These are phyloP conservation scores for Alternaria dauci DNA, from an alignment of 2,329 filamentous ascomycete genomes.

Conservation along the genomic window DNA sequence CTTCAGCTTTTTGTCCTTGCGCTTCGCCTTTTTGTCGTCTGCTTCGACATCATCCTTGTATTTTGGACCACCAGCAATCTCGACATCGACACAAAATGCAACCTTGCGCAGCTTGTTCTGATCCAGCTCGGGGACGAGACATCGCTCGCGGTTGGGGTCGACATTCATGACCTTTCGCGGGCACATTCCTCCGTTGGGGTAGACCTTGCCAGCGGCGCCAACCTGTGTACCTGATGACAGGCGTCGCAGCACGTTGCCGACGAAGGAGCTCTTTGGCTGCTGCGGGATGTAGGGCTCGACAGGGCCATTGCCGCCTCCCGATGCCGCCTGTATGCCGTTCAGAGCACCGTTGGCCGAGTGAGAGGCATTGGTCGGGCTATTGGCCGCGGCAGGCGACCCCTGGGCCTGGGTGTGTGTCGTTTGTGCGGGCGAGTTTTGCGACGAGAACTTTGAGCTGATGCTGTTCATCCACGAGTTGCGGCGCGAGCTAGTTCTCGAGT, in stretches of 20 bases:
- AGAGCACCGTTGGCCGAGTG: conserved; percentile 51
- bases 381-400: conserved; percentile 48
- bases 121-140: conserved; percentile 79
- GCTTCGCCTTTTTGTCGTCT: conserved; percentile 59
- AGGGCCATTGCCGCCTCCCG: conserved; percentile 39
- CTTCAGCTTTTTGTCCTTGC: conserved; percentile 63
- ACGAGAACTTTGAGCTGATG: conserved; percentile 90
- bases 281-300: conserved; percentile 73
- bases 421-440: conserved; percentile 53
- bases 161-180: conserved; percentile 85
- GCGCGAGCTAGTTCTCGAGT: conserved; percentile 53
- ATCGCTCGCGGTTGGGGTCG: conserved; percentile 80
- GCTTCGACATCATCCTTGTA: conserved; percentile 69
- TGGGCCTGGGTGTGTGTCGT: conserved; percentile 46
- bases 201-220: conserved; percentile 60
- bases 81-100: conserved; percentile 95
- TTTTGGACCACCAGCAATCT: conserved; percentile 87
- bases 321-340: conserved; percentile 51
- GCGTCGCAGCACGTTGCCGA: conserved; percentile 82
- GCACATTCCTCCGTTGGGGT: conserved; percentile 73
- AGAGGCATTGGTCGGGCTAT: conserved; percentile 62
- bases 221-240: conserved; percentile 69
- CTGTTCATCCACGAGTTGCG: conserved; percentile 91
- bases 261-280: conserved; percentile 78
- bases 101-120: conserved; percentile 84